These are phyloP conservation scores for Mycena indigotica DNA, from an alignment of 768 basidiomycete genomes.

Conservation along the genomic window DNA sequence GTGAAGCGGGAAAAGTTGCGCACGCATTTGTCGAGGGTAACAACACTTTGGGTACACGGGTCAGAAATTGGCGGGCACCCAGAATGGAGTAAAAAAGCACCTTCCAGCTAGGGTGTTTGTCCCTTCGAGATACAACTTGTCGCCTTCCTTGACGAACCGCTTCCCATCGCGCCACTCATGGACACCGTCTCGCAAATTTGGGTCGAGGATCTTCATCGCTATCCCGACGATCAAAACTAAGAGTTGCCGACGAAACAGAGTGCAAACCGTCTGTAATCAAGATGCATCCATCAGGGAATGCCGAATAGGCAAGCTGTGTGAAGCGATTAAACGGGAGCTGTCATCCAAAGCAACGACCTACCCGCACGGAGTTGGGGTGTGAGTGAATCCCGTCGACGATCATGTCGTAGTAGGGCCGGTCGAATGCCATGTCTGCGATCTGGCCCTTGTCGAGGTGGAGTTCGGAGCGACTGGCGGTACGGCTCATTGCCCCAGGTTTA, in stretches of 20 bases:
- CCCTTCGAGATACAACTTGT: slow-evolving; percentile 79
- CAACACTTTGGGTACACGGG: slow-evolving; percentile 50
- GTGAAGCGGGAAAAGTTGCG: slow-evolving; percentile 85
- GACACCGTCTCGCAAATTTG: slow-evolving; percentile 77
- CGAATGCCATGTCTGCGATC: slow-evolving; percentile 55
- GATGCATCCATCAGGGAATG: slow-evolving; percentile 83
- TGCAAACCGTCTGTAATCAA: slow-evolving; percentile 82
- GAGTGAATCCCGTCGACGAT: slow-evolving; percentile 92
- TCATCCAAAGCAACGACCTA: slow-evolving; percentile 38
- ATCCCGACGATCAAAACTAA: slow-evolving; percentile 2
- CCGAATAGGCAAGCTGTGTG: slow-evolving; percentile 75
- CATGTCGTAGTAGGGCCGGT: slow-evolving; percentile 81
- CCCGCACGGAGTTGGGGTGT: slow-evolving; percentile 87
- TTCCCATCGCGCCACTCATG: slow-evolving; percentile 89
- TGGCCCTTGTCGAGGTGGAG: slow-evolving; percentile 52
- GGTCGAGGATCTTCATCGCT: slow-evolving; percentile 89
- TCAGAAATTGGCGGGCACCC: not conserved
- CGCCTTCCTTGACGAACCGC: slow-evolving; percentile 78
- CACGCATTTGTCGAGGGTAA: slow-evolving; percentile 83
- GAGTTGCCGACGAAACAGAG: not conserved
- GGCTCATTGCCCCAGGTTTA: slow-evolving; percentile 13
- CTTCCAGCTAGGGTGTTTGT: slow-evolving; percentile 89
- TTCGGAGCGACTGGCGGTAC: slow-evolving; percentile 34
- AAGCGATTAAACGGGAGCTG: slow-evolving; percentile 2
- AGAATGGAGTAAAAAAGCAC: slow-evolving; percentile 39